Evolutionary conservation across 2,329 filamentous ascomycete genomes (phyloP).

Genomic region (Apiospora rasikravindrae): DNA sequence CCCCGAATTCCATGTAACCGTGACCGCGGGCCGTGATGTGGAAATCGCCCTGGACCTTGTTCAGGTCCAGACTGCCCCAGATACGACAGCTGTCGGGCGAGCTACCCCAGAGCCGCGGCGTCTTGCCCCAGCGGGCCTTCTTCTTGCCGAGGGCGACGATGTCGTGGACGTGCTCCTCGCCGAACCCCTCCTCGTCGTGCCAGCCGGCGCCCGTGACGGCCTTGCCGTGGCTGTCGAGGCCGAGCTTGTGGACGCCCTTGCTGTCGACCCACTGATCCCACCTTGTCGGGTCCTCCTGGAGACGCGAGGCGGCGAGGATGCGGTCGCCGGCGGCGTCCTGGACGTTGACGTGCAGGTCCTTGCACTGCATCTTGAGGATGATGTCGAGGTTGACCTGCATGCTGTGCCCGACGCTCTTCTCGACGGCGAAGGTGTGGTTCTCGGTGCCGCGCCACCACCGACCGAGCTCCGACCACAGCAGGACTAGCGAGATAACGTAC

Average conservation of each 20-base stretch:
- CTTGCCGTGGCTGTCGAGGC: constrained; percentile 59
- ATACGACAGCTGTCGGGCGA: constrained; percentile 80
- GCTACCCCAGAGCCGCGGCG: constrained; percentile 65
- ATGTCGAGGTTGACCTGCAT: constrained; percentile 96
- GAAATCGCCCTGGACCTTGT: constrained; percentile 98
- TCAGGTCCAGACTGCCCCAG: constrained; percentile 87
- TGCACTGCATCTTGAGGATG: constrained; percentile 88
- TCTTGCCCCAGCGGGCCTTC: constrained; percentile 74
- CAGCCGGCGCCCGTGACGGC: constrained; percentile 63
- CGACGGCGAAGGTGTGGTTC: constrained; percentile 89
- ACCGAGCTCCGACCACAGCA: constrained; percentile 77
- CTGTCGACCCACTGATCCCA: constrained; percentile 83
- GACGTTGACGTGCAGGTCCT: constrained; percentile 91
- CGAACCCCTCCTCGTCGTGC: constrained; percentile 73
- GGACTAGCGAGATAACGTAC: constrained; percentile 72
- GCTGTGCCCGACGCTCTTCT: constrained; percentile 84
- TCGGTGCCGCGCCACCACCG: constrained; percentile 87
- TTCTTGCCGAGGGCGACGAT: constrained; percentile 74
- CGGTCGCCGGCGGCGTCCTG: constrained; percentile 94
- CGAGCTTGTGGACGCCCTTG: constrained; percentile 68
- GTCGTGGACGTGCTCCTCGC: constrained; percentile 88
- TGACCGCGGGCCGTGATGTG: constrained; percentile 96
- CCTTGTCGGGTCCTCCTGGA: constrained; percentile 77
- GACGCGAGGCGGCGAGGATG: constrained; percentile 78
- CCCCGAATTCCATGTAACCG: constrained; percentile 83